Conservation (phyloP, 345 rosid species). For the Angophora floribunda region DNA sequence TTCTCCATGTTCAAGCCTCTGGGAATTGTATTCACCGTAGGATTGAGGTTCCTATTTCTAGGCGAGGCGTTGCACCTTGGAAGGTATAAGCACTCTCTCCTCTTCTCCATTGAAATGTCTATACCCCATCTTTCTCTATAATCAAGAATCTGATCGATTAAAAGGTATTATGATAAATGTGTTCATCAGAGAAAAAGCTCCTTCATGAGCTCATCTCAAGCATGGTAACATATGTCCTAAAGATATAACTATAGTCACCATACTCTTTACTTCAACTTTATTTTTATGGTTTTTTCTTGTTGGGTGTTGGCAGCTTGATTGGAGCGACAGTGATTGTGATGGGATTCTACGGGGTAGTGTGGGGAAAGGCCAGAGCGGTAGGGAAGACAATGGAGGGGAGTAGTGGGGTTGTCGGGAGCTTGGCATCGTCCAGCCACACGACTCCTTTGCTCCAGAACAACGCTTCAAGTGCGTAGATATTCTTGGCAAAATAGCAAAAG, state of each 20-base stretch:
- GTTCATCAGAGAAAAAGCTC: not conserved
- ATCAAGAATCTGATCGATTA: not conserved
- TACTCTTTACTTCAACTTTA: rapidly evolving
- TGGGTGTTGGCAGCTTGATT: not conserved
- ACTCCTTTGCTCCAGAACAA: not conserved
- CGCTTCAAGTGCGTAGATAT: not conserved
- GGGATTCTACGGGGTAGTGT: not conserved
- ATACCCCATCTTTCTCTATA: not conserved
- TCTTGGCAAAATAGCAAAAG: not conserved
- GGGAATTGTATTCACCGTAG: not conserved
- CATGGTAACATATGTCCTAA: not conserved
- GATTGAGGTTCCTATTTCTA: not conserved
- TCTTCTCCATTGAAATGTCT: not conserved
- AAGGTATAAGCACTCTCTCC: not conserved
- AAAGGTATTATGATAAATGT: not conserved
- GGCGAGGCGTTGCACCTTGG: not conserved
- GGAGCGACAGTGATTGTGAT: not conserved
- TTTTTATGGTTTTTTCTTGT: not conserved
- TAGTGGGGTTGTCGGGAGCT: not conserved
- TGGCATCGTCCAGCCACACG: not conserved
- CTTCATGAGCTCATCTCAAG: not conserved
- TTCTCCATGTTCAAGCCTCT: not conserved
- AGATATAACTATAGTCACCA: not conserved
- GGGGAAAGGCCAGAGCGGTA: not conserved
- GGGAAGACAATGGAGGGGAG: not conserved